These are phyloP conservation scores for Wallacemonas sp. DNA, from an alignment of 208 protist species.

Conservation along the genomic window DNA sequence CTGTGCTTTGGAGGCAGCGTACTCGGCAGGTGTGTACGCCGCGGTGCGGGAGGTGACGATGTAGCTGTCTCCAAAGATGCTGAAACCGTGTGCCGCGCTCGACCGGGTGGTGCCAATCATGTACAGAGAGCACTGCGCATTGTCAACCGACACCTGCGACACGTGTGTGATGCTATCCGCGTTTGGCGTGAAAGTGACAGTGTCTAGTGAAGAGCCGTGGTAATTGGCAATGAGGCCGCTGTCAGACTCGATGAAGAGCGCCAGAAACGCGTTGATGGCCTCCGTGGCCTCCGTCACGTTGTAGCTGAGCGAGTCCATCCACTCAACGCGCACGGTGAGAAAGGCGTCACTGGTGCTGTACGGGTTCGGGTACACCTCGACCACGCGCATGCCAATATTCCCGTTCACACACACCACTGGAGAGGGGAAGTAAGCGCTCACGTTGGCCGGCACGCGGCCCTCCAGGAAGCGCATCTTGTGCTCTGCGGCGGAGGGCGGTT, in stretches of 20 bases:
- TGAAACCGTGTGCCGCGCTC: not conserved
- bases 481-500: constrained; percentile 7
- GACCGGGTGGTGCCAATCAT: not conserved
- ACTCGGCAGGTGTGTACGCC: not conserved
- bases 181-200: no score
- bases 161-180: no score
- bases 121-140: not conserved
- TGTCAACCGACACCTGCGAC: no score
- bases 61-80: not conserved
- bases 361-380: constrained; percentile 6
- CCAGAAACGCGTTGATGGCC: constrained; percentile 16
- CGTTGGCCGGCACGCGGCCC: constrained; percentile 5
- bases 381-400: not conserved
- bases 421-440: not conserved
- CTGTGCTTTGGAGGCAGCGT: not conserved
- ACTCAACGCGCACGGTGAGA: constrained; percentile 17
- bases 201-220: no score
- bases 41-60: not conserved
- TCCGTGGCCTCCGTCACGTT: constrained; percentile 19
- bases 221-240: not conserved
- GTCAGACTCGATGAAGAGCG: constrained; percentile 2
- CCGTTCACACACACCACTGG: not conserved
- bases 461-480: not conserved
- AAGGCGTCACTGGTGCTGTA: constrained; percentile 7
- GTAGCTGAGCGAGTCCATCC: constrained; percentile 25